Evolutionary conservation across 2,329 filamentous ascomycete genomes (phyloP), one percentile per base, ranked within the genome.

Genomic region (Ophiostoma perfectum): DNA sequence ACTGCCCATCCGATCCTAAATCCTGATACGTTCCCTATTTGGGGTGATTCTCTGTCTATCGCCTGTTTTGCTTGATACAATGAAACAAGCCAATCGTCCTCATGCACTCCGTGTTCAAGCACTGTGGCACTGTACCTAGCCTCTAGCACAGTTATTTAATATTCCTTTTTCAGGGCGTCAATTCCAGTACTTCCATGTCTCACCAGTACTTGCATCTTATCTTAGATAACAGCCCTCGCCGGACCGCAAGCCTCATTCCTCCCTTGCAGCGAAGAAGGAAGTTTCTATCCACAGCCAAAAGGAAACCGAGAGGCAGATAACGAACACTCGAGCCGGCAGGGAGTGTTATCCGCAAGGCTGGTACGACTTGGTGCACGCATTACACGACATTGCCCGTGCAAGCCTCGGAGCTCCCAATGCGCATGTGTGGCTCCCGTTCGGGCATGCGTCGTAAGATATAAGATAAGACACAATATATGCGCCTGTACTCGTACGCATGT

Each of bases 241-340:
- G 49, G 55, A 60, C 55, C 55, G 55, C 27, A 60, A 18, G 55
- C 55, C 55, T 27, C 18, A 55, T 27, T 52, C 12, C 18, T 60
- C 27, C 55, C 55, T 60, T 60, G 55, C 55, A 18, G 55, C 55
- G 12, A 27, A 18, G 7, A 36, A 4, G 4, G 11, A 60, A 60
- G 55, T 18, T 39, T 60, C 52, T 58, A 3, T 58, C 27, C 52
- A 58, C 52, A 58, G 11, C 45, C 12, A 2, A 49, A n/a, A 49
- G 14, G 11, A 49, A 49, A n/a, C 18, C 8, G n/a, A 27, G 49
- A 8, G 6, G 49, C 49, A 55, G 49, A 55, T 5, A 39, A 27
- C 18, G 27, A 27, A 55, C n/a, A n/a, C 49, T 5, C 7, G 8
- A 5, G 49, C 49, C 49, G 18, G 9, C 49, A 52, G 14, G 18